Conservation (phyloP, 2,329 filamentous ascomycete genomes). For the Diaporthe sp. region DNA sequence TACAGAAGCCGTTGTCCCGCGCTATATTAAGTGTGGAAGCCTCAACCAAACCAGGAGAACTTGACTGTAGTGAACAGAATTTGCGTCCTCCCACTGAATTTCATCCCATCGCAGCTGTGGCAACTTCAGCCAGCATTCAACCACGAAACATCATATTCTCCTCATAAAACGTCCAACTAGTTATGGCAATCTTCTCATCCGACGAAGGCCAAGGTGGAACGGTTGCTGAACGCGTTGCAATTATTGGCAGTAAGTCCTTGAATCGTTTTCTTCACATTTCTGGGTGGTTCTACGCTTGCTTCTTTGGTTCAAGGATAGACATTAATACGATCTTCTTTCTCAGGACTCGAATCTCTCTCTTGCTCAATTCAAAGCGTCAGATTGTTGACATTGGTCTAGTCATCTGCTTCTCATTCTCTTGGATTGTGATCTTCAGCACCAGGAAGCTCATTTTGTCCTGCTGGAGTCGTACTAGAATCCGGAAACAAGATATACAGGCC, state of each 20-base stretch:
- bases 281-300: no score
- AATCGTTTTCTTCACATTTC: neutral
- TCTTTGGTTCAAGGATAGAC: no score
- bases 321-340: neutral
- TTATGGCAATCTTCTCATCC: slow-evolving; percentile 15
- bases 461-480: neutral
- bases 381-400: neutral
- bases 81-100: neutral
- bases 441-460: slow-evolving; percentile 2
- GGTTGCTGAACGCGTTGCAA: slow-evolving; percentile 2
- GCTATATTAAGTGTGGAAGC: neutral
- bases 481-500: neutral
- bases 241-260: slow-evolving; percentile 2
- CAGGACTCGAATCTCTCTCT: neutral
- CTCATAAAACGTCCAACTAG: neutral
- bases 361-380: neutral
- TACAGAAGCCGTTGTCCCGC: neutral
- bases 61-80: neutral
- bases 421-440: slow-evolving; percentile 16
- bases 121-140: neutral
- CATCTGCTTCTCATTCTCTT: slow-evolving; percentile 19
- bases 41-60: no score
- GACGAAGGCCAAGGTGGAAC: slow-evolving; percentile 5
- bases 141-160: neutral
- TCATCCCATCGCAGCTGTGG: neutral